phyloP scores from a whole-genome alignment of 345 rosid species.

The Lumnitzera racemosa region DNA sequence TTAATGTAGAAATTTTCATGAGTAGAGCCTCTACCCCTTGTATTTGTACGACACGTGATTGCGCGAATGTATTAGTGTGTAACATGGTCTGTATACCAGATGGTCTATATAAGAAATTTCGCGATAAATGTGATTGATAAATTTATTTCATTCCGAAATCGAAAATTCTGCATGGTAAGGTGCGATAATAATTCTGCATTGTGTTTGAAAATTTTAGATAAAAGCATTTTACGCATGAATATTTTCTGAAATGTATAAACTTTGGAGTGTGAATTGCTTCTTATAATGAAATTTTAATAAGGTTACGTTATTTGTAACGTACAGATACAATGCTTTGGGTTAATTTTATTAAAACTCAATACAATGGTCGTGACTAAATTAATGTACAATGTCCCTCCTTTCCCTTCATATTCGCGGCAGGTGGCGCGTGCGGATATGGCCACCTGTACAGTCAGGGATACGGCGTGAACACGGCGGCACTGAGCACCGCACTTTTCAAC shows the following conservation, averaged over 20 bases:
- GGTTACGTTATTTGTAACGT: neutral
- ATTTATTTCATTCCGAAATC: too few relatives aligned
- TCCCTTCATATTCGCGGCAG: constrained; percentile 13
- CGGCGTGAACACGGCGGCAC: constrained; percentile 71
- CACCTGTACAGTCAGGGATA: constrained; percentile 67
- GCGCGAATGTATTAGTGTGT: neutral
- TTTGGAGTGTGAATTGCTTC: too few relatives aligned
- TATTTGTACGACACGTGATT: too few relatives aligned
- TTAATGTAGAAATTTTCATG: neutral
- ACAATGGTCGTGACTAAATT: too few relatives aligned
- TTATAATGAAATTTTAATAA: neutral
- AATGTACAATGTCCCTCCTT: neutral
- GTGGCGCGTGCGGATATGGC: constrained; percentile 75
- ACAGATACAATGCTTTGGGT: neutral
- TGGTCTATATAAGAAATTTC: neutral
- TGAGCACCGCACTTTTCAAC: constrained; percentile 73
- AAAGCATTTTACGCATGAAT: too few relatives aligned
- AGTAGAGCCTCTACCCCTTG: too few relatives aligned
- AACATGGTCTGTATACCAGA: neutral
- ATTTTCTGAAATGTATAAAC: too few relatives aligned
- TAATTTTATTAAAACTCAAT: neutral
- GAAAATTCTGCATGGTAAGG: too few relatives aligned
- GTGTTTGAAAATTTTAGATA: too few relatives aligned
- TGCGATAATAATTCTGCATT: too few relatives aligned
- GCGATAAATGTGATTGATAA: neutral